Base-by-base conservation (phyloP, 192 early-diverging fungal species). In the Podila horticola region DNA sequence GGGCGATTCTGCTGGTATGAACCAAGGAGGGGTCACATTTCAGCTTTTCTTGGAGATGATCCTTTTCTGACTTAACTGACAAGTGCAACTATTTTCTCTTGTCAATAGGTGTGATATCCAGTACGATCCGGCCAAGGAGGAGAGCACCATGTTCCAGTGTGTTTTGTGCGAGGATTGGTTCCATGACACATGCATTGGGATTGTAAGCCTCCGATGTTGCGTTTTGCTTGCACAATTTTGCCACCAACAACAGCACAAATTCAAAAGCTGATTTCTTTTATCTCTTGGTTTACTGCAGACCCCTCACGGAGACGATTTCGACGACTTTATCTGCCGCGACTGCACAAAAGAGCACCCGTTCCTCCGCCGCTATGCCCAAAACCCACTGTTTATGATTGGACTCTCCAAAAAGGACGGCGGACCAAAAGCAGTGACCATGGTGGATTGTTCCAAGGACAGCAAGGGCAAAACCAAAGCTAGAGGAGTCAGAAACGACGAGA, bases 121-220 rank as follows among this genome's bases (percentile, higher is more conserved):
- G 4, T 97, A 98, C 79, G 91, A 95, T 65, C 89, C 90, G 3
- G 86, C 85, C 20, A 89, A 74, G 31, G 95, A 96, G 65, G 84
- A 91, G 22, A 87, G 84, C 17, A 85, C 86, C 52, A 98, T 98
- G 97, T 72, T 91, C 12, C 91, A 97, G 85, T 98, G 97, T 69
- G 82, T 90, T 26, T 58, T 94, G 1, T 98, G 97, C 82, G 92
- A 96, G 73, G 96, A 95, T 82, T 95, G 93, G 95, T 93, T 86
- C 69, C 92, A 93, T 74, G 89, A 92, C 38, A 82, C 75, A 6
- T 94, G 94, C 63, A 92, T 95, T 58, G 91, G 90, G 34, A 71
- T 86, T 51, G 84, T 91, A 59, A 62, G 66, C 26, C 0, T 31
- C 17, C 28, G 19, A 4, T 45, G 0, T 45, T 45, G 33, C 0